A percentile compares a stretch with the other conserved stretches of the same genome.
These are phyloP conservation scores for Claviceps purpurea DNA, from an alignment of 2,329 filamentous ascomycete species.

Conservation along the genomic window DNA sequence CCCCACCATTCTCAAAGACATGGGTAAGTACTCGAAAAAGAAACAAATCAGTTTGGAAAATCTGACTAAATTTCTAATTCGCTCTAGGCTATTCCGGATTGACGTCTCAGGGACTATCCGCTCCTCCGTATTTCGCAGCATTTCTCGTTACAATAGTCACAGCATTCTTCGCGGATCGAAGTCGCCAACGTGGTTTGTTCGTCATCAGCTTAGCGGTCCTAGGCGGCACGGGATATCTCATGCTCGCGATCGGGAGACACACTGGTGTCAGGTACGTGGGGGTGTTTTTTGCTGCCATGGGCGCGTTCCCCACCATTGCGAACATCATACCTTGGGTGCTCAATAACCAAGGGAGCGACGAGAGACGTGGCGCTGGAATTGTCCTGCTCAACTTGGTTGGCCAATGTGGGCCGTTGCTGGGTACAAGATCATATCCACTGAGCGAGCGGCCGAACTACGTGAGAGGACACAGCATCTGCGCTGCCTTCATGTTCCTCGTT, in stretches of 20 bases:
- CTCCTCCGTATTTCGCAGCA: constrained; percentile 8
- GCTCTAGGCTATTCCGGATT: constrained; percentile 9
- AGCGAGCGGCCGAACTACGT: constrained; percentile 3
- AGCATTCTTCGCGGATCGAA: constrained; percentile 7
- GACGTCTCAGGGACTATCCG: constrained; percentile 10
- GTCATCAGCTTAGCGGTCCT: constrained; percentile 5
- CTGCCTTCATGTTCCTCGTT: constrained; percentile 7
- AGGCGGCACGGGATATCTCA: constrained; percentile 4
- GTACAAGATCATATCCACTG: constrained; percentile 5
- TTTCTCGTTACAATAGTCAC: constrained; percentile 9
- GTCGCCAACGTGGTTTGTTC: constrained; percentile 6
- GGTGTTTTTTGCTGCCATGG: constrained; percentile 3
- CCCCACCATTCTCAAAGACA: constrained; percentile 11
- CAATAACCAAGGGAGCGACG: constrained; percentile 6
- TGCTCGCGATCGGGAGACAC: constrained; percentile 2
- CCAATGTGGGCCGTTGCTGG: constrained; percentile 7
- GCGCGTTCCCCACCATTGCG: constrained; percentile 5
- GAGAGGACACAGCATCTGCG: constrained; percentile 4
- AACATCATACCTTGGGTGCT: constrained; percentile 6
- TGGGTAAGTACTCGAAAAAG: constrained; percentile 2
- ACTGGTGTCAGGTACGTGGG: constrained; percentile 4
- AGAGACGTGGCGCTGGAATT: constrained; percentile 5
- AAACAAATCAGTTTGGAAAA: not conserved
- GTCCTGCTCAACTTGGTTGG: constrained; percentile 5
- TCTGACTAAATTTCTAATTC: not conserved